Base-by-base conservation (phyloP, 495 filamentous ascomycete species). In the Amphirosellinia nigrospora region DNA sequence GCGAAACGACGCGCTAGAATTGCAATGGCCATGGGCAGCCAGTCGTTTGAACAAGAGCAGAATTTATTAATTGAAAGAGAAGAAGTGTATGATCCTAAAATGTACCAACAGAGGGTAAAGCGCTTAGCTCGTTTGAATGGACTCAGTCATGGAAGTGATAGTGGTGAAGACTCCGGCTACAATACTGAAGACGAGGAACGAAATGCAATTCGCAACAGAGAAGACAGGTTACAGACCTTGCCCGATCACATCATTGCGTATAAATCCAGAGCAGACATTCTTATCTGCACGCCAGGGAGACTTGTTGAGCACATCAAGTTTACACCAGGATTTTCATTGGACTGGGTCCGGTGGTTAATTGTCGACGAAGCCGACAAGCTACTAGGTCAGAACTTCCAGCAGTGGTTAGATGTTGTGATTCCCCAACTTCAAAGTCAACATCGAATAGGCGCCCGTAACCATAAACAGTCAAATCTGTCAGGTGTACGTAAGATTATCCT, bases 301-400 rank as follows among this genome's bases (percentile, higher is more conserved):
- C 85, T 99, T 10, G 93, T 99, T 30, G 94, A 98, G 75, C 93
- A 99, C 81, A 84, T 98, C 65, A 89, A 89, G 66, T 87, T 89
- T 70, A 97, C 96, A 3, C 87, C 88, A 13, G 92, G 95, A 3
- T 97, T 97, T 74, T 88, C 84, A 4, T 82, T 94, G 59, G 84
- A 90, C 41, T 86, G 90, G 79, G 84, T 96, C 7, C 86, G 90
- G 71, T 98, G 93, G 94, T 84, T 95, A 23, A 88, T 97, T 23
- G 92, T 98, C 38, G 96, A 99, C 75, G 96, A 99, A 81, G 96
- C 94, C 0, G 96, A 98, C 79, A 89, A 94, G 71, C 82, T 98
- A 8, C 89, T 98, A 4, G 92, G 94, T 23, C 92, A 97, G 77
- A 93, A 91, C 71, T 98, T 94, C 77, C 94, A 98, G 75, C 91